A percentile compares a stretch with the other conserved stretches of the same genome.
Evolutionary conservation across 768 basidiomycete genomes (phyloP).

Genomic region (Phallus indusiatus): DNA sequence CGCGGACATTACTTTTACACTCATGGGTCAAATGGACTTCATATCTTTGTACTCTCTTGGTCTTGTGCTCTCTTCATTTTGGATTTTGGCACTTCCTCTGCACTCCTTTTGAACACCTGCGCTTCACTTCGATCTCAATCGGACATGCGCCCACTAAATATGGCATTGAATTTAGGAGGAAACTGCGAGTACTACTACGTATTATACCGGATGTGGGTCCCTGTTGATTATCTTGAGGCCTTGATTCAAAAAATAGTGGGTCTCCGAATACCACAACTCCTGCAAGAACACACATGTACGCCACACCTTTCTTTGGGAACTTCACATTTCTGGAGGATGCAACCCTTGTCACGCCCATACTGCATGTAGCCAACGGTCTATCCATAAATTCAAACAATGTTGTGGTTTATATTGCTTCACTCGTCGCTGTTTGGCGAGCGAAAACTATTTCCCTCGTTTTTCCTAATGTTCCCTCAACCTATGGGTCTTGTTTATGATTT

Average conservation of each 20-base stretch:
- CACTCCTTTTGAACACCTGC: background rate
- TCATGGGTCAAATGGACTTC: background rate
- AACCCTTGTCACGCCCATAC: constrained; percentile 3
- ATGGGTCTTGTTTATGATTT: constrained; percentile 5
- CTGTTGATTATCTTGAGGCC: background rate
- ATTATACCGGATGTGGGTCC: background rate
- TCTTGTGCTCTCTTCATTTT: background rate
- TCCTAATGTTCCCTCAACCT: background rate
- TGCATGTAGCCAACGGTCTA: constrained; percentile 6
- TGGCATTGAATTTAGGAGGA: background rate
- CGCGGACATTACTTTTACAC: background rate
- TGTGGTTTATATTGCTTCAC: background rate
- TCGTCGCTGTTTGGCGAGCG: background rate
- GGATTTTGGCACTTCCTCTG: background rate
- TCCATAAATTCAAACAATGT: background rate
- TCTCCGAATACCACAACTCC: background rate
- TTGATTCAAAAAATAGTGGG: background rate
- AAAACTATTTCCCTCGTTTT: background rate
- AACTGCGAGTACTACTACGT: background rate
- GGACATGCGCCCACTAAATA: background rate
- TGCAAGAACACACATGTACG: background rate
- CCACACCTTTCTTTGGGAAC: background rate
- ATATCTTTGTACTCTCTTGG: background rate
- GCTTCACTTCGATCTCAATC: background rate
- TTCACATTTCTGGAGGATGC: background rate